These are phyloP conservation scores for Trichoderma semiorbis DNA, from an alignment of 2,329 filamentous ascomycete genomes.

Conservation along the genomic window DNA sequence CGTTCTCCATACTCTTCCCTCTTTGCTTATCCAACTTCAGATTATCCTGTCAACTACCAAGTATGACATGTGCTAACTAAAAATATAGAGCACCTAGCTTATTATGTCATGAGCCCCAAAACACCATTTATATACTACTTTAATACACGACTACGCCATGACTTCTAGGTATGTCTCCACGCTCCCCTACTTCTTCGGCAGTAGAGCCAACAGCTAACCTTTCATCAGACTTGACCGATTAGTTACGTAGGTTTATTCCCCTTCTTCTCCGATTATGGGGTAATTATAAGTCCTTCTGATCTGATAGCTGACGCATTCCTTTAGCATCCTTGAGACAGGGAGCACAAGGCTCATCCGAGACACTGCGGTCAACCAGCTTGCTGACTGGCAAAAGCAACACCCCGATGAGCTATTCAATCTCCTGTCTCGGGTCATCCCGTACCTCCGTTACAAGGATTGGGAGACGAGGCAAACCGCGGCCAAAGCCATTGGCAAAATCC, in stretches of 20 bases:
- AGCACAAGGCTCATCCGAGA: slow-evolving; percentile 95
- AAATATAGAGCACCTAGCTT: not conserved
- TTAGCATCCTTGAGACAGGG: slow-evolving; percentile 89
- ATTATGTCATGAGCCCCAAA: slow-evolving; percentile 29
- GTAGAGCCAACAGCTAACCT: slow-evolving; percentile 9
- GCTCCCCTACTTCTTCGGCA: not conserved
- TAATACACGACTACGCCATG: slow-evolving; percentile 43
- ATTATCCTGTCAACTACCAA: not conserved
- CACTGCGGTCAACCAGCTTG: slow-evolving; percentile 93
- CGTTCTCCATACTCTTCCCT: not conserved
- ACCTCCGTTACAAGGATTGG: slow-evolving; percentile 93
- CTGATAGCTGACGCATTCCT: not conserved
- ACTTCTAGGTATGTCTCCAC: slow-evolving; percentile 48
- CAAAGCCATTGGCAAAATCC: slow-evolving; percentile 90
- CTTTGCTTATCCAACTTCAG: not conserved
- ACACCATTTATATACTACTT: slow-evolving; percentile 22
- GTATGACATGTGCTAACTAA: not conserved
- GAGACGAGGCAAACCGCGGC: slow-evolving; percentile 91
- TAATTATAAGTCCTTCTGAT: not conserved
- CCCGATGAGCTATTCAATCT: slow-evolving; percentile 97
- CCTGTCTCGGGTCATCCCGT: slow-evolving; percentile 89
- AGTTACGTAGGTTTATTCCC: slow-evolving; percentile 68
- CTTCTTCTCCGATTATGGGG: no score
- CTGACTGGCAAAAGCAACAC: slow-evolving; percentile 96
- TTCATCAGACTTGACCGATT: slow-evolving; percentile 70